phyloP scores from a whole-genome alignment of 139 green algal species.

The Gonium pectorale region DNA sequence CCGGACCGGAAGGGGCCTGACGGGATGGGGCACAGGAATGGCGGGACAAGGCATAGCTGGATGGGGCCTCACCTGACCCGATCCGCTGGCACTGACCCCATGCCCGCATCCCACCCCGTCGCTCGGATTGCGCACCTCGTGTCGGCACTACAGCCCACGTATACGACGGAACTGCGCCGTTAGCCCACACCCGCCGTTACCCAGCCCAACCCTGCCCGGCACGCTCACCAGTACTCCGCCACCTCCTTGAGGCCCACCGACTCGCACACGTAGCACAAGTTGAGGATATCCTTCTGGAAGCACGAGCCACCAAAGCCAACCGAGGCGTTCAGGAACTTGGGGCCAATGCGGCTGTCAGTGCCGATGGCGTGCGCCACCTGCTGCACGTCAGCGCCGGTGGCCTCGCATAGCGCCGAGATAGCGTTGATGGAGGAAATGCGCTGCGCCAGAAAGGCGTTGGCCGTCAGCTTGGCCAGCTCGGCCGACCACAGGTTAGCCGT shows the following conservation, averaged over 20 bases:
- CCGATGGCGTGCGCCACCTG: constrained; percentile 94
- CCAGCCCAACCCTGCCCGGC: too few relatives aligned
- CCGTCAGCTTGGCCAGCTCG: constrained; percentile 98
- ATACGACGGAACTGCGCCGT: too few relatives aligned
- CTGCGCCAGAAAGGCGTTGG: constrained; percentile 98
- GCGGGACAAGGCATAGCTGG: too few relatives aligned
- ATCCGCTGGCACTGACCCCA: too few relatives aligned
- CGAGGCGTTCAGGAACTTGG: constrained; percentile 97
- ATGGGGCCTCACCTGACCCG: too few relatives aligned
- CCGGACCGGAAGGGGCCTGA: too few relatives aligned
- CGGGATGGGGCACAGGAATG: too few relatives aligned
- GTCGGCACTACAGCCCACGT: too few relatives aligned
- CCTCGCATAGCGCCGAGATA: constrained; percentile 98
- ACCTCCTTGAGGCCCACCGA: constrained; percentile 93
- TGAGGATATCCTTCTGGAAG: constrained; percentile 99
- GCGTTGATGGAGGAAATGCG: constrained; percentile 99
- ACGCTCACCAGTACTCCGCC: constrained; percentile 92
- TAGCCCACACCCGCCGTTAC: too few relatives aligned
- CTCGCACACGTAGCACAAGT: constrained; percentile 98
- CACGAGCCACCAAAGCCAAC: constrained; percentile 99
- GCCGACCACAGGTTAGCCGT: constrained; percentile 96
- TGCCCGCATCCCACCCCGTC: too few relatives aligned
- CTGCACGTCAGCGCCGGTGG: constrained; percentile 93
- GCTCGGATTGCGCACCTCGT: too few relatives aligned
- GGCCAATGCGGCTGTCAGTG: constrained; percentile 95